Evolutionary conservation across 83 land plant genomes (phyloP).

Genomic region (Picea abies): DNA sequence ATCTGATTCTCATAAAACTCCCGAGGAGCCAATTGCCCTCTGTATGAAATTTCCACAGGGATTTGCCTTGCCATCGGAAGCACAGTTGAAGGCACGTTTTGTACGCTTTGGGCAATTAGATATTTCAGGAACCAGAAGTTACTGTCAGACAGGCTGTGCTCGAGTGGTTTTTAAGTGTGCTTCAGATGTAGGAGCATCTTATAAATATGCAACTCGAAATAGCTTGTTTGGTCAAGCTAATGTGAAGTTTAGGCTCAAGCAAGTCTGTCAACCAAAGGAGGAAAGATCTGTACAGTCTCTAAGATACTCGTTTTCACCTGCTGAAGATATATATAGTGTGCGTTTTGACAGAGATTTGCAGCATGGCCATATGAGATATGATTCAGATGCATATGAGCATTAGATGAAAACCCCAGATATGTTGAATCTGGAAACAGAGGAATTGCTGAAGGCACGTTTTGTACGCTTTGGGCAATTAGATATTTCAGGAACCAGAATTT

Average conservation of each 20-base stretch:
- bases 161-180: conserved; percentile 42
- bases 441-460: conserved; percentile 54
- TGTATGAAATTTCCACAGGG: conserved; percentile 55
- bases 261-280: background rate
- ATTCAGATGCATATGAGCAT: too few species aligned
- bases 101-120: conserved; percentile 44
- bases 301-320: too few species aligned
- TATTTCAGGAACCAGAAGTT: conserved; percentile 49
- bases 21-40: conserved; percentile 35
- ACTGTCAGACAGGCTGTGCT: conserved; percentile 32
- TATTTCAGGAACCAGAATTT: conserved; percentile 50
- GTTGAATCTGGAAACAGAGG: too few species aligned
- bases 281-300: too few species aligned
- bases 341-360: too few species aligned
- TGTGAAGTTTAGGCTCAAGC: conserved; percentile 16
- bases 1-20: background rate
- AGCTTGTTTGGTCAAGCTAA: conserved; percentile 35
- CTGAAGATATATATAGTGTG: too few species aligned
- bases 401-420: too few species aligned
- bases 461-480: conserved; percentile 44
- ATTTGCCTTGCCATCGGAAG: conserved; percentile 38
- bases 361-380: too few species aligned
- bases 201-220: conserved; percentile 22
- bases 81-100: conserved; percentile 49
- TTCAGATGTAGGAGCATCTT: conserved; percentile 39